Conservation (phyloP, 1,284 basidiomycete genomes). For the Rhodotorula sp. region DNA sequence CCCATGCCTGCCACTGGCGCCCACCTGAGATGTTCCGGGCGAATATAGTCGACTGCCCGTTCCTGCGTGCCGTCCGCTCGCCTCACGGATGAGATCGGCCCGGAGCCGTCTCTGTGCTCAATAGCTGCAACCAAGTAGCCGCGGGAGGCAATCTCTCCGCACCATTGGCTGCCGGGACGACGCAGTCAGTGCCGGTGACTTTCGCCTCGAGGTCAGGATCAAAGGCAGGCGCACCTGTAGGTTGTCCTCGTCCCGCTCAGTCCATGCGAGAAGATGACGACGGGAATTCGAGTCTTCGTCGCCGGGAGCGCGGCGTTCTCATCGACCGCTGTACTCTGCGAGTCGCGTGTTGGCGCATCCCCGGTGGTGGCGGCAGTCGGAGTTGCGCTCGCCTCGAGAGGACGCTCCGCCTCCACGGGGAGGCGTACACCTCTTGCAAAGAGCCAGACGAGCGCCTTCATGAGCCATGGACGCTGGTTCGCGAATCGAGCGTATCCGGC, state of each 20-base stretch:
- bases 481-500: conserved; percentile 30
- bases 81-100: conserved; percentile 52
- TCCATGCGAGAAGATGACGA: conserved; percentile 77
- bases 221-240: conserved; percentile 50
- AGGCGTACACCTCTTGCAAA: conserved; percentile 13
- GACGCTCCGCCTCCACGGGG: conserved; percentile 8
- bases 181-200: background rate
- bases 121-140: conserved; percentile 73
- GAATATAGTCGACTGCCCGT: conserved; percentile 53
- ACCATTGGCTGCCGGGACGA: conserved; percentile 59
- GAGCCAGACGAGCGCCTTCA: conserved; percentile 20
- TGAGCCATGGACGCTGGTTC: conserved; percentile 11
- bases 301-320: background rate
- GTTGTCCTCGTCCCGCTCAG: conserved; percentile 69
- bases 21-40: conserved; percentile 46
- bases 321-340: conserved; percentile 11
- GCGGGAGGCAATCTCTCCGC: conserved; percentile 64
- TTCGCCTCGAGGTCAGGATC: background rate
- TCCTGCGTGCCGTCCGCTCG: conserved; percentile 14
- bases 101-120: conserved; percentile 74
- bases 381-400: conserved; percentile 1
- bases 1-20: too few species aligned
- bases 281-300: conserved; percentile 50
- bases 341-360: background rate
- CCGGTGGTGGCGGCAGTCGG: background rate